phyloP scores from a whole-genome alignment of 2,329 filamentous ascomycete species.

The Xylariaceae sp. region DNA sequence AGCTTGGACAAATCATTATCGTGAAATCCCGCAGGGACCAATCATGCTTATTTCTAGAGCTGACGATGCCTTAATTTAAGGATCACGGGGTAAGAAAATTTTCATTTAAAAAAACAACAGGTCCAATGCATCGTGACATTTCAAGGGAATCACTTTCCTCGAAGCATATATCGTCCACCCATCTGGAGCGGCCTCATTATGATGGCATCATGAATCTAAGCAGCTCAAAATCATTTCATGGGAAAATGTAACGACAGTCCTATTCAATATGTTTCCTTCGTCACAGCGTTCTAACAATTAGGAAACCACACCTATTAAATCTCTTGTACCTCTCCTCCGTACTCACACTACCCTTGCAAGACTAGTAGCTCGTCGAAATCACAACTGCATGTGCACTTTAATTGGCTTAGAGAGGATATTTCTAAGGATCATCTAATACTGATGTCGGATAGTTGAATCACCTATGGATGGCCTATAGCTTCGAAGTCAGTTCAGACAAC shows the following conservation, averaged over 20 bases:
- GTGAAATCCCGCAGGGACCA: not conserved
- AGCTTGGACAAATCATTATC: not conserved
- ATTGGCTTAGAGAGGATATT: too few relatives aligned
- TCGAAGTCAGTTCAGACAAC: too few relatives aligned
- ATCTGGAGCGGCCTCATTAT: not conserved
- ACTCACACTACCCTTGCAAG: too few relatives aligned
- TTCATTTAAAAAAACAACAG: not conserved
- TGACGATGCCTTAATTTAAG: not conserved
- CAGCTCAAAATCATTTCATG: not conserved
- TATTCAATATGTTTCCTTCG: not conserved
- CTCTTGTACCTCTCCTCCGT: not conserved
- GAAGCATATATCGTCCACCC: too few relatives aligned
- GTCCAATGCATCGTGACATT: not conserved
- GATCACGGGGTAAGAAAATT: not conserved
- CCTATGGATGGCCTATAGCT: too few relatives aligned
- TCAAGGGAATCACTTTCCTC: not conserved
- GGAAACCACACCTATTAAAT: not conserved
- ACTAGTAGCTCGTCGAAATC: too few relatives aligned
- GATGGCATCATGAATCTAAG: not conserved
- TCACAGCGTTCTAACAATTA: not conserved
- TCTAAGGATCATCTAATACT: too few relatives aligned
- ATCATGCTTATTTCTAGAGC: not conserved
- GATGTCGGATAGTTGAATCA: too few relatives aligned
- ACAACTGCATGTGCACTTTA: too few relatives aligned
- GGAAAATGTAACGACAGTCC: not conserved